Evolutionary conservation across 495 filamentous ascomycete species (phyloP).

Genomic region (Penicillium bovifimosum): DNA sequence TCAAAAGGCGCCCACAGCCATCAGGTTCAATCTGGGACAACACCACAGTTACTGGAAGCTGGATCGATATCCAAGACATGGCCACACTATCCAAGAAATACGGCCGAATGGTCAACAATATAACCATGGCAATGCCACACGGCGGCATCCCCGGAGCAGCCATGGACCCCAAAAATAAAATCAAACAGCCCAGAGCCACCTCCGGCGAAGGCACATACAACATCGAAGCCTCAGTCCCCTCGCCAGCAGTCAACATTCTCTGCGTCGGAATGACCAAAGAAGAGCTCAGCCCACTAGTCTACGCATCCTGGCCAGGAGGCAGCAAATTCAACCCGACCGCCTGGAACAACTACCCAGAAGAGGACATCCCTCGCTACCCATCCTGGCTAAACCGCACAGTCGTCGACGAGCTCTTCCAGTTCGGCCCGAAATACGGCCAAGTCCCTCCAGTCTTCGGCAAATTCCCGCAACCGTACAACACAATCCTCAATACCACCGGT

Average conservation of each 20-base stretch:
- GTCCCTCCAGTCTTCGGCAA: slow-evolving; percentile 61
- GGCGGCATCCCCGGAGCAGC: slow-evolving; percentile 58
- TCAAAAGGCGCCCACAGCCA: slow-evolving; percentile 44
- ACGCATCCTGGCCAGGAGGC: slow-evolving; percentile 48
- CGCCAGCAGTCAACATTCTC: slow-evolving; percentile 61
- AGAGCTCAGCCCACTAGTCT: slow-evolving; percentile 60
- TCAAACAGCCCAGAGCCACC: slow-evolving; percentile 61
- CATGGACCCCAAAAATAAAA: slow-evolving; percentile 51
- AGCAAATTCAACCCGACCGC: slow-evolving; percentile 30
- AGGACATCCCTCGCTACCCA: slow-evolving; percentile 21
- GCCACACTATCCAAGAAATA: slow-evolving; percentile 38
- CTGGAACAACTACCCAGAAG: slow-evolving; percentile 17
- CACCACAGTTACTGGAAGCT: slow-evolving; percentile 55
- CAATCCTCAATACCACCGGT: slow-evolving; percentile 51
- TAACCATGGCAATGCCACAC: slow-evolving; percentile 71
- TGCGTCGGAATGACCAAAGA: slow-evolving; percentile 55
- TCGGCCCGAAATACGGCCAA: slow-evolving; percentile 45
- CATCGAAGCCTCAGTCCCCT: slow-evolving; percentile 58
- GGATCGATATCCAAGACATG: slow-evolving; percentile 52
- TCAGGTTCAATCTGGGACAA: slow-evolving; percentile 58
- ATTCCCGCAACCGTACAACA: slow-evolving; percentile 56
- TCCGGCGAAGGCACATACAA: slow-evolving; percentile 60
- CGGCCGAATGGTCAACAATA: slow-evolving; percentile 58
- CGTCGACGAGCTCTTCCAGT: slow-evolving; percentile 66
- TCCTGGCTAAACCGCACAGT: slow-evolving; percentile 51